phyloP scores from a whole-genome alignment of 176 grass and related monocot species.

The Zoysia pacifica region DNA sequence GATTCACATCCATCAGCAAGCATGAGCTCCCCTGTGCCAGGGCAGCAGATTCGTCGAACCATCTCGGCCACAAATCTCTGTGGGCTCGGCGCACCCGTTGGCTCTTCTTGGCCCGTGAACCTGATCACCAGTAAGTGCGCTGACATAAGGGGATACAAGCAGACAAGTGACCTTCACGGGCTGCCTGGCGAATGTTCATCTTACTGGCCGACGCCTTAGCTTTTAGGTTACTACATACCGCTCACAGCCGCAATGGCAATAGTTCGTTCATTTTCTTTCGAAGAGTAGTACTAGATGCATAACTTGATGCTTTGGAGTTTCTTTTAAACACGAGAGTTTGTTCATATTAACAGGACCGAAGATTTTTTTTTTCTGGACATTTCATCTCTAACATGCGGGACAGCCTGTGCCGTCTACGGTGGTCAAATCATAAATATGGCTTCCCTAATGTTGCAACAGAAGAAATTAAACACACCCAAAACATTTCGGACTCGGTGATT shows the following conservation, averaged over 20 bases:
- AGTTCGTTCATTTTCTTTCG: no score
- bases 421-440: not conserved
- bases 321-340: no score
- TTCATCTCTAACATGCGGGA: no score
- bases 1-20: not conserved
- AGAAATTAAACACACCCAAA: no score
- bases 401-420: no score
- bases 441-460: not conserved
- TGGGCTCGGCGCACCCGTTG: not conserved
- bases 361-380: no score
- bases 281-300: not conserved
- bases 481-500: no score
- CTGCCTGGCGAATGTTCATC: not conserved
- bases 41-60: not conserved
- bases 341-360: no score
- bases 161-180: conserved; percentile 28
- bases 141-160: not conserved
- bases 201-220: not conserved
- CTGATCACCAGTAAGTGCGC: not conserved
- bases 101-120: conserved; percentile 14
- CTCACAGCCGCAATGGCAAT: not conserved
- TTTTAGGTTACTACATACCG: not conserved
- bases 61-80: conserved; percentile 8
- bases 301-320: no score
- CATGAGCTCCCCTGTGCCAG: not conserved